Evolutionary conservation across 1,284 basidiomycete species (phyloP).

Genomic region (Mycena sp.): DNA sequence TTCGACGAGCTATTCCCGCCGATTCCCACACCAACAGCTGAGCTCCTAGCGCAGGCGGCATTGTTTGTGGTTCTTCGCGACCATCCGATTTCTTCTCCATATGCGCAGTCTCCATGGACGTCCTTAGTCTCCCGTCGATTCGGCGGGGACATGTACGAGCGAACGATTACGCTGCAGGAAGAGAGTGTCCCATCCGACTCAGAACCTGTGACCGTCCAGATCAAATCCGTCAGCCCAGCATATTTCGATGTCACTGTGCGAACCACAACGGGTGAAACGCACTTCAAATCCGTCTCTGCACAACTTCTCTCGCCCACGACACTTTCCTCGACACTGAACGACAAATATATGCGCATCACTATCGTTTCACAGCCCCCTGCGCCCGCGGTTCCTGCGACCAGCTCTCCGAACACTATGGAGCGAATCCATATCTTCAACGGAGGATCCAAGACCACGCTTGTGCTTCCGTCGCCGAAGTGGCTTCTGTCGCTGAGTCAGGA

Average conservation of each 20-base stretch:
- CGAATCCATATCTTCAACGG: slow-evolving; percentile 75
- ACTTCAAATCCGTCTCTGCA: slow-evolving; percentile 63
- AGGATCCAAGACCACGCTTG: slow-evolving; percentile 67
- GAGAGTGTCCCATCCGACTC: slow-evolving; percentile 49
- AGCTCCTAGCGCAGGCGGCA: slow-evolving; percentile 81
- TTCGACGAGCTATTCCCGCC: slow-evolving; percentile 80
- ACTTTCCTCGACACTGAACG: slow-evolving; percentile 60
- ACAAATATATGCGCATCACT: slow-evolving; percentile 61
- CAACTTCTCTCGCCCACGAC: slow-evolving; percentile 59
- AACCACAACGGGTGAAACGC: slow-evolving; percentile 44
- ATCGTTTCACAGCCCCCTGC: slow-evolving; percentile 75
- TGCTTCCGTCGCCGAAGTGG: slow-evolving; percentile 74
- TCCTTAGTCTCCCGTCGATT: slow-evolving; percentile 78
- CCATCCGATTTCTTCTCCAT: slow-evolving; percentile 43
- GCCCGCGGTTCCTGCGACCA: slow-evolving; percentile 53
- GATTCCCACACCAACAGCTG: slow-evolving; percentile 61
- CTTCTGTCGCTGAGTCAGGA: slow-evolving; percentile 68
- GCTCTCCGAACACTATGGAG: slow-evolving; percentile 64
- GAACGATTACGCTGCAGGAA: slow-evolving; percentile 66
- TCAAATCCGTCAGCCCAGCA: slow-evolving; percentile 53
- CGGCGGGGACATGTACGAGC: slow-evolving; percentile 75
- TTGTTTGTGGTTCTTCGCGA: slow-evolving; percentile 80
- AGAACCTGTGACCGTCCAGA: slow-evolving; percentile 53
- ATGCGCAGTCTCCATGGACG: slow-evolving; percentile 67
- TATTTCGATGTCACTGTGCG: slow-evolving; percentile 66